Conservation (phyloP, 257 asterid species). For the Fraxinus quadrangulata region DNA sequence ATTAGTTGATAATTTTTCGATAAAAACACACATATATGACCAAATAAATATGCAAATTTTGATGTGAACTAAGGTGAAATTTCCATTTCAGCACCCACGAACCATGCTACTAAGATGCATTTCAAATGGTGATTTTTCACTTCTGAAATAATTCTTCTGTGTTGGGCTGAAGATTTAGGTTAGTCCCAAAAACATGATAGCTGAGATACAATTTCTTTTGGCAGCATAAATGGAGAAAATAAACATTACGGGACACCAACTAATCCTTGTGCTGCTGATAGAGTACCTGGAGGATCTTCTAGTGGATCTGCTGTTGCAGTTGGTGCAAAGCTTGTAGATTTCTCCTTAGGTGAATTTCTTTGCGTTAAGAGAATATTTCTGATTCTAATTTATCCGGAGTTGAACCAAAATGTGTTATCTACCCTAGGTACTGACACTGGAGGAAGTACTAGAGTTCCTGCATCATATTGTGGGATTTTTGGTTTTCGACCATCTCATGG, state of each 20-base stretch:
- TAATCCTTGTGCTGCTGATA: constrained; percentile 76
- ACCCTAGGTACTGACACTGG: constrained; percentile 86
- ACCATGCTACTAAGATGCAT: background rate
- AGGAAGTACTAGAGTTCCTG: constrained; percentile 92
- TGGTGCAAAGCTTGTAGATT: constrained; percentile 71
- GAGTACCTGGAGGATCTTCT: constrained; percentile 97
- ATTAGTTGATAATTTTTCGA: background rate
- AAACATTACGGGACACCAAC: constrained; percentile 78
- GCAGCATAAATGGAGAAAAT: constrained; percentile 92
- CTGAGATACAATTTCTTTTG: constrained; percentile 27
- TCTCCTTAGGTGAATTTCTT: constrained; percentile 62
- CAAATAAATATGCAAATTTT: background rate
- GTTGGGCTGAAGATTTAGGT: constrained; percentile 8
- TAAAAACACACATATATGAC: background rate
- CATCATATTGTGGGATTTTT: constrained; percentile 79
- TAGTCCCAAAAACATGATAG: background rate
- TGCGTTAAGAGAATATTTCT: background rate
- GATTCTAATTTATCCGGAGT: background rate
- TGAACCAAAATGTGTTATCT: constrained; percentile 18
- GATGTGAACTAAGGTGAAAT: too few species aligned
- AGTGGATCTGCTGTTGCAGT: constrained; percentile 97
- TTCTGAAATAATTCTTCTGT: background rate
- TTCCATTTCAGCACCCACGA: too few species aligned
- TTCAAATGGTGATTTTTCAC: background rate
- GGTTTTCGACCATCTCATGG: constrained; percentile 96